A percentile compares a stretch with the other conserved stretches of the same genome.
phyloP scores from a whole-genome alignment of 225 moss, liverwort and hornwort species.

The Neckera pumila region DNA sequence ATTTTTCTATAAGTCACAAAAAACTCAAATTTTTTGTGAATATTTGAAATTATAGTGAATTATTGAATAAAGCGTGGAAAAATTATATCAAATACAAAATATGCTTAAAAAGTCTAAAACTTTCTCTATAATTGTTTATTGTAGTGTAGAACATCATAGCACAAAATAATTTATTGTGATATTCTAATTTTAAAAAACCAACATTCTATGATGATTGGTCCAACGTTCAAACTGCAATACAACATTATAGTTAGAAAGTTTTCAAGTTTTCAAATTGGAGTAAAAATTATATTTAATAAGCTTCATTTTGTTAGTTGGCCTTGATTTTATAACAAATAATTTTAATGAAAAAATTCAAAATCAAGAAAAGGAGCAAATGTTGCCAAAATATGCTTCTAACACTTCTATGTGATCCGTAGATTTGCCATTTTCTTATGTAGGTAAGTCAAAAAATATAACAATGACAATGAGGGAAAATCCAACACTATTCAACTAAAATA shows the following conservation, averaged over 20 bases:
- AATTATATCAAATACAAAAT: neutral
- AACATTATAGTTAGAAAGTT: no score
- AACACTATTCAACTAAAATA: neutral
- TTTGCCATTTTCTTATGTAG: neutral
- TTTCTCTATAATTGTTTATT: no score
- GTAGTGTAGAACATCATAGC: neutral
- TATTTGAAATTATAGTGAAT: neutral
- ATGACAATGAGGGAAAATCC: fast-evolving
- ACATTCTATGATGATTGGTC: neutral
- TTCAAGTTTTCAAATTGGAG: no score
- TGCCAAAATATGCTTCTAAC: neutral
- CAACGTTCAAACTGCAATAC: neutral
- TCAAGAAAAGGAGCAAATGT: neutral
- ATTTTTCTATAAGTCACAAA: no score
- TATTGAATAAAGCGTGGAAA: neutral
- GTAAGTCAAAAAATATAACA: neutral
- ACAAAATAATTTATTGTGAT: neutral
- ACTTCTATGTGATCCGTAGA: no score
- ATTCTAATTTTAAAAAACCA: neutral
- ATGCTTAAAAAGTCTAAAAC: neutral
- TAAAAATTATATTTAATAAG: no score
- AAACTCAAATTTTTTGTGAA: no score
- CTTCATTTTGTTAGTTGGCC: no score
- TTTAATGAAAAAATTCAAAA: neutral
- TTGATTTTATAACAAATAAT: neutral